phyloP scores from a whole-genome alignment of 208 protist species.

The Acanthamoeba castellanii region DNA sequence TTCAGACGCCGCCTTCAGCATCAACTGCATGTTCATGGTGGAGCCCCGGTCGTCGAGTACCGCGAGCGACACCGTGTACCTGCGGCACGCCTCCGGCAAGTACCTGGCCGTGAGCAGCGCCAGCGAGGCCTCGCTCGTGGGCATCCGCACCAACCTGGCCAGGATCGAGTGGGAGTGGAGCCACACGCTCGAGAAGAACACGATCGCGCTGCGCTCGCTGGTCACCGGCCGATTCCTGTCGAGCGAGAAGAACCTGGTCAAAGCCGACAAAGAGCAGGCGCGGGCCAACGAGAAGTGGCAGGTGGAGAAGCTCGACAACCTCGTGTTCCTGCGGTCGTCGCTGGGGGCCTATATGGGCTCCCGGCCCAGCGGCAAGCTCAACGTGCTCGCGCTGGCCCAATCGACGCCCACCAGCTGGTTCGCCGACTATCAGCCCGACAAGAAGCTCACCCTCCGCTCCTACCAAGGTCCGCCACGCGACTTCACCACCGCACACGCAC shows the following conservation, averaged over 20 bases:
- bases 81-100: slow-evolving; percentile 33
- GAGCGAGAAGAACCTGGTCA: slow-evolving; percentile 3
- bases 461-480: not conserved
- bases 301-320: slow-evolving; percentile 1
- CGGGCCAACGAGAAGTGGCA: slow-evolving; percentile 11
- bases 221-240: slow-evolving; percentile 5
- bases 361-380: slow-evolving; percentile 27
- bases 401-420: slow-evolving; percentile 35
- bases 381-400: slow-evolving; percentile 7
- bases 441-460: slow-evolving; percentile 20
- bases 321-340: slow-evolving; percentile 19
- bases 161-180: slow-evolving; percentile 37
- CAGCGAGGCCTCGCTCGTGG: not conserved
- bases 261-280: slow-evolving; percentile 1
- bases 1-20: not conserved
- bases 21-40: not conserved
- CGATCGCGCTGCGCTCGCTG: not conserved
- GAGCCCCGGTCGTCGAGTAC: not conserved
- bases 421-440: slow-evolving; percentile 7
- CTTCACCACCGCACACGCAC: not conserved
- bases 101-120: not conserved
- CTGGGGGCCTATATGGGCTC: not conserved
- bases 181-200: slow-evolving; percentile 48
- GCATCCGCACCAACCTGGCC: not conserved
- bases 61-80: not conserved